Conservation (phyloP, 768 basidiomycete species). For the Cantharellus anzutake region DNA sequence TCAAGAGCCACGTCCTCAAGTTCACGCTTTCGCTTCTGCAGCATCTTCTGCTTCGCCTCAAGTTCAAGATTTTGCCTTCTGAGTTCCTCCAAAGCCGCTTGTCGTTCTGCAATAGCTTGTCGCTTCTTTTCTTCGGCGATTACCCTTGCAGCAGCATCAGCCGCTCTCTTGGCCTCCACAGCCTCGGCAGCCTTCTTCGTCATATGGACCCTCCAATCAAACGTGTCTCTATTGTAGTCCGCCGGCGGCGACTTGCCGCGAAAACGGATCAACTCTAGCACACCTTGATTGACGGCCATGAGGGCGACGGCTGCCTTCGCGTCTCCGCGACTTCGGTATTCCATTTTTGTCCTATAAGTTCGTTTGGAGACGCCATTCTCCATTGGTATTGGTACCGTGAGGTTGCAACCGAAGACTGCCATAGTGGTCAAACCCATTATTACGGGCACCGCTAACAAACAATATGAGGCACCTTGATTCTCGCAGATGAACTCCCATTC, state of each 20-base stretch:
- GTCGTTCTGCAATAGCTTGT: too few relatives aligned
- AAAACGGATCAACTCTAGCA: conserved; percentile 41
- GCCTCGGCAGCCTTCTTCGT: not conserved
- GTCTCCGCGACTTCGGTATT: conserved; percentile 39
- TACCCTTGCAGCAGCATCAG: too few relatives aligned
- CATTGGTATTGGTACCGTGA: conserved; percentile 18
- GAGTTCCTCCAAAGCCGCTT: too few relatives aligned
- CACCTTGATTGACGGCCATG: conserved; percentile 34
- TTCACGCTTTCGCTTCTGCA: too few relatives aligned
- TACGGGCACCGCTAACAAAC: not conserved
- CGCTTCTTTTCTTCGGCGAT: too few relatives aligned
- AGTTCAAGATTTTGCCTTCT: too few relatives aligned
- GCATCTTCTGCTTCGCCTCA: too few relatives aligned
- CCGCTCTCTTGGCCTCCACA: not conserved
- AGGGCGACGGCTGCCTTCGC: conserved; percentile 39
- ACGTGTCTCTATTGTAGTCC: conserved; percentile 8
- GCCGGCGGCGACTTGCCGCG: conserved; percentile 19
- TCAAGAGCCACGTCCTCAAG: too few relatives aligned
- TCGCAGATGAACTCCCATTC: conserved; percentile 26
- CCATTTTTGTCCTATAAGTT: conserved; percentile 28
- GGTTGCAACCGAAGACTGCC: conserved; percentile 35
- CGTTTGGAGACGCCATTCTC: conserved; percentile 19
- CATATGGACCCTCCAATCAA: not conserved
- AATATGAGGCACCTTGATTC: conserved; percentile 27
- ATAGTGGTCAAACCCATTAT: not conserved